Conservation (phyloP, 2,329 filamentous ascomycete genomes). For the Pestalotiopsis sp. region DNA sequence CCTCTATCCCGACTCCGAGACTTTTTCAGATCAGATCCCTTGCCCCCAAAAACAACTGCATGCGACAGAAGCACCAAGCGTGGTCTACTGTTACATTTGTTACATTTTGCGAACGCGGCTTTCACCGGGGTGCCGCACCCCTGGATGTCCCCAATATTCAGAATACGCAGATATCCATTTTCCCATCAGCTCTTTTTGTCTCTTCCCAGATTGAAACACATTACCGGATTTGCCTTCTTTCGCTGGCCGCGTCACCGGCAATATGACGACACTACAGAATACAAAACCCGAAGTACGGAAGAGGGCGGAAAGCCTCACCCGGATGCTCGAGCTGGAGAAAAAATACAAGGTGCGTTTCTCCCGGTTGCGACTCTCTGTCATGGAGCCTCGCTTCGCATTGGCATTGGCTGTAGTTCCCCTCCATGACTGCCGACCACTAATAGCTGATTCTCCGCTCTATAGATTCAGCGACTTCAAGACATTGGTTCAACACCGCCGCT, state of each 20-base stretch:
- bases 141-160: slow-evolving; percentile 6
- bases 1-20: slow-evolving; percentile 1
- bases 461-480: slow-evolving; percentile 42
- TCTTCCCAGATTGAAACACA: slow-evolving; percentile 13
- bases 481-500: slow-evolving; percentile 27
- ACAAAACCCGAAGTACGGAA: slow-evolving; percentile 28
- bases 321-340: slow-evolving; percentile 63
- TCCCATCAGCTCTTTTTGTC: not conserved
- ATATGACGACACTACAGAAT: slow-evolving; percentile 34
- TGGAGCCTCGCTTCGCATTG: not conserved
- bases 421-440: slow-evolving; percentile 29
- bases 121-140: slow-evolving; percentile 12
- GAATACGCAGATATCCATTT: slow-evolving; percentile 11
- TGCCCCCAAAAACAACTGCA: not conserved
- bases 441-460: slow-evolving; percentile 29
- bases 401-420: slow-evolving; percentile 19
- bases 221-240: slow-evolving; percentile 5
- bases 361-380: slow-evolving; percentile 27
- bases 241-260: slow-evolving; percentile 19
- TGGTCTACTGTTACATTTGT: not conserved
- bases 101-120: not conserved
- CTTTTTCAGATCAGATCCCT: not conserved
- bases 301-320: slow-evolving; percentile 54
- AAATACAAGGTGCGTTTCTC: slow-evolving; percentile 55
- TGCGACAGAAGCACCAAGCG: not conserved